Evolutionary conservation across 176 grass and related monocot species (phyloP).

Genomic region (Avena insularis): DNA sequence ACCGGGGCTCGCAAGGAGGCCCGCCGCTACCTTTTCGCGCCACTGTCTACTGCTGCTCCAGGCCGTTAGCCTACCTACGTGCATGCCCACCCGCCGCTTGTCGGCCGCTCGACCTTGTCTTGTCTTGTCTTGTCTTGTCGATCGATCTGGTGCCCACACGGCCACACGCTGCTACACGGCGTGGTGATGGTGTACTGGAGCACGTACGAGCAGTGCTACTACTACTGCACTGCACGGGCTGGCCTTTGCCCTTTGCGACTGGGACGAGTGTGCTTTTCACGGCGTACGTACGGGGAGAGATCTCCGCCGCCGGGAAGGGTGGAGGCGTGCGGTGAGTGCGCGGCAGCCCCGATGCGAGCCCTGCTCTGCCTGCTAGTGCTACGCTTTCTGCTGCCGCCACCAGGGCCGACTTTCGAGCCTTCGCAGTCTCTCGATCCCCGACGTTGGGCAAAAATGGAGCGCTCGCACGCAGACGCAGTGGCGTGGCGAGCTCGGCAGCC

Average conservation of each 20-base stretch:
- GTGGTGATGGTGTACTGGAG: not conserved
- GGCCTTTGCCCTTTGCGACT: not conserved
- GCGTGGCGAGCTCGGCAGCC: not conserved
- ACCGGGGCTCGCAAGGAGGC: not conserved
- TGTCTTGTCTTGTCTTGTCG: too few relatives aligned
- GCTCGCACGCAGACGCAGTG: constrained; percentile 37
- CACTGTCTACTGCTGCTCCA: not conserved
- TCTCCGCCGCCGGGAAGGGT: not conserved
- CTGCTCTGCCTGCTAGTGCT: too few relatives aligned
- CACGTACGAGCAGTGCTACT: not conserved
- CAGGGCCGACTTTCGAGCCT: not conserved
- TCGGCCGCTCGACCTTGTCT: too few relatives aligned
- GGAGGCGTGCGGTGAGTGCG: not conserved
- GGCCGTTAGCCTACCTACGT: not conserved
- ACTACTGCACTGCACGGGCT: not conserved
- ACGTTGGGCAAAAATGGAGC: not conserved
- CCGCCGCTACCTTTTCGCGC: not conserved
- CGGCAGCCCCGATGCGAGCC: constrained; percentile 2
- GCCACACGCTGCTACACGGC: too few relatives aligned
- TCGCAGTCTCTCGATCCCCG: constrained; percentile 26
- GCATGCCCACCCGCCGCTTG: constrained; percentile 9
- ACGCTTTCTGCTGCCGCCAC: constrained; percentile 40
- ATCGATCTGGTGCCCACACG: too few relatives aligned
- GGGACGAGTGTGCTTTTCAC: not conserved
- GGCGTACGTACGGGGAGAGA: not conserved